phyloP scores from a whole-genome alignment of 306 rosid genomes.

The Senna tora region DNA sequence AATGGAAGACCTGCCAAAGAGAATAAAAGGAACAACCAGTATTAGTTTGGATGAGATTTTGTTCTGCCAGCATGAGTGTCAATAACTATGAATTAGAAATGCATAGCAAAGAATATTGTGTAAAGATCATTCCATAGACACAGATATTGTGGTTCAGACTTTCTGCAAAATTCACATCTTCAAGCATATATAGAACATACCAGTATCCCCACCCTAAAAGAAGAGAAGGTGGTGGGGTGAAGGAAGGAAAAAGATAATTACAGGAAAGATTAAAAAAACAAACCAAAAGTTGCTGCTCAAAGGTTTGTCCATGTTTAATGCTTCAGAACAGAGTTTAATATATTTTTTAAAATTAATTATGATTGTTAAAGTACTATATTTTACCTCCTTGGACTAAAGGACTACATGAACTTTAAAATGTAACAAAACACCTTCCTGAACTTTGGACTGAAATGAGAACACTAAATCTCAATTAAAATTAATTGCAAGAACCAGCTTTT shows the following conservation, averaged over 20 bases:
- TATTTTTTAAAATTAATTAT: too few species aligned
- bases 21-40: conserved; percentile 10
- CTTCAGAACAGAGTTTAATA: neutral
- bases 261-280: neutral
- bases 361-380: too few species aligned
- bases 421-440: too few species aligned
- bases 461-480: too few species aligned
- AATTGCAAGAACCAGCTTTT: too few species aligned
- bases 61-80: neutral
- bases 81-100: conserved; percentile 10
- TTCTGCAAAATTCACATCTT: neutral
- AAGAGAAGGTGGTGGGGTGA: neutral
- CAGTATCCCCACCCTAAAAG: neutral
- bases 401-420: too few species aligned
- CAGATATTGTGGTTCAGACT: neutral
- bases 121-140: neutral
- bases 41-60: conserved; percentile 8
- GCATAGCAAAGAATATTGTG: conserved; percentile 9
- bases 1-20: conserved; percentile 60
- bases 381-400: too few species aligned
- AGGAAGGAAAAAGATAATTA: neutral
- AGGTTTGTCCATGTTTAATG: neutral
- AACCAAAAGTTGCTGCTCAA: neutral
- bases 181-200: neutral
- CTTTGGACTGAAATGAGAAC: too few species aligned